These are phyloP conservation scores for Cardamine occulta DNA, from an alignment of 345 rosid genomes.

Conservation along the genomic window DNA sequence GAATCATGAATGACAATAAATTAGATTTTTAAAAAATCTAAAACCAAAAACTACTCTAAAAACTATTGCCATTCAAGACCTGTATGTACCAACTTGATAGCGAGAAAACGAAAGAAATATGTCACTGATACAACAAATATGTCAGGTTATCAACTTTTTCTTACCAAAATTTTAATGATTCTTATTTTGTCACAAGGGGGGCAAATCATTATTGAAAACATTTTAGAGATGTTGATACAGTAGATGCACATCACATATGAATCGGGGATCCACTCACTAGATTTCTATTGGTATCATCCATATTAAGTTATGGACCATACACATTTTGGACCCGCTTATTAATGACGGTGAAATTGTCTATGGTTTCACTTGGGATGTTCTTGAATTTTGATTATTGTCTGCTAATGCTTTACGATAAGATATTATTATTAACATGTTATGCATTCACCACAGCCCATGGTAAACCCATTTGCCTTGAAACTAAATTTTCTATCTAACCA, in stretches of 20 bases:
- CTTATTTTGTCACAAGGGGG: background rate
- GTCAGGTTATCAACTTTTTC: background rate
- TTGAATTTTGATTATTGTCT: too few species aligned
- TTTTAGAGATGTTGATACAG: too few species aligned
- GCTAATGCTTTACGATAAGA: too few species aligned
- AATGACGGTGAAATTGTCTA: background rate
- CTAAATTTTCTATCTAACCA: background rate
- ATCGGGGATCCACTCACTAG: too few species aligned
- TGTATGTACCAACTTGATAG: background rate
- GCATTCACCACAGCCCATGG: background rate
- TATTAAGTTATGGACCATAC: too few species aligned
- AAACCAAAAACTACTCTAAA: too few species aligned
- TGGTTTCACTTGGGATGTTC: background rate
- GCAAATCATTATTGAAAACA: background rate
- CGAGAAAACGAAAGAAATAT: constrained; percentile 1
- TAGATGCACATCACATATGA: too few species aligned
- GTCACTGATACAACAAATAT: constrained; percentile 1
- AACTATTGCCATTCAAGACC: too few species aligned
- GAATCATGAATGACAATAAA: too few species aligned
- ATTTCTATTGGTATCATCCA: too few species aligned
- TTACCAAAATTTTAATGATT: background rate
- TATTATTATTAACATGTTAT: background rate
- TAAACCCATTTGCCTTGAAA: background rate
- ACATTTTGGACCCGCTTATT: constrained; percentile 20
- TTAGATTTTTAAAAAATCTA: too few species aligned